Evolutionary conservation across 2,329 filamentous ascomycete genomes (phyloP).

Genomic region (Ceratocystis eucalypticola): DNA sequence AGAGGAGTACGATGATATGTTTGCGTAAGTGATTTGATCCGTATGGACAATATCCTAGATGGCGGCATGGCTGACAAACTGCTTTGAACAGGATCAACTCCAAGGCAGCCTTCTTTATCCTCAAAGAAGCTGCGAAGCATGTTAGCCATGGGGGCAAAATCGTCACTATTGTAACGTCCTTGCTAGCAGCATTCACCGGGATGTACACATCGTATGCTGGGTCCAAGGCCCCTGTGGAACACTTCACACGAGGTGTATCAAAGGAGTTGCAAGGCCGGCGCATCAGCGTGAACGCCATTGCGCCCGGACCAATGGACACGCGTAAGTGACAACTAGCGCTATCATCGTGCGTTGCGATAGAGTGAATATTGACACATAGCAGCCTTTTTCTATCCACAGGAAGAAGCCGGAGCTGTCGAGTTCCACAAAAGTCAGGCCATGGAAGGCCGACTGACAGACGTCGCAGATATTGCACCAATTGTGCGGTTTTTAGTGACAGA

Average conservation of each 20-base stretch:
- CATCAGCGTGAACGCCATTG: conserved; percentile 28
- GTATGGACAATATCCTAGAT: neutral
- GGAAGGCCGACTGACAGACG: conserved; percentile 30
- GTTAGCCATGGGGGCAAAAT: conserved; percentile 34
- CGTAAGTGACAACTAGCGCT: conserved; percentile 24
- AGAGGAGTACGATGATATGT: conserved; percentile 35
- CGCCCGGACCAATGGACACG: conserved; percentile 30
- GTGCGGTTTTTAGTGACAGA: conserved; percentile 33
- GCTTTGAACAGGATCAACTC: conserved; percentile 30
- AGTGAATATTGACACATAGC: neutral
- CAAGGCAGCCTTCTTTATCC: conserved; percentile 33
- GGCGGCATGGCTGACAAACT: neutral
- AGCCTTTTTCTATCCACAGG: conserved; percentile 35
- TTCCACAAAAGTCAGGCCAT: conserved; percentile 34
- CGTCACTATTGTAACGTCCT: conserved; percentile 33
- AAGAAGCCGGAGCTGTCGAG: conserved; percentile 30
- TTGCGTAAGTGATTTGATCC: conserved; percentile 27
- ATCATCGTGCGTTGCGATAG: neutral
- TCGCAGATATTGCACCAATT: conserved; percentile 34
- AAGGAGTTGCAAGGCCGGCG: conserved; percentile 26
- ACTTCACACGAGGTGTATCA: conserved; percentile 28
- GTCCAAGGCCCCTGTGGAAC: conserved; percentile 30
- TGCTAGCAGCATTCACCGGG: conserved; percentile 34
- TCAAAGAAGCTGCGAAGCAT: conserved; percentile 31
- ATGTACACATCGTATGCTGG: conserved; percentile 35